phyloP scores from a whole-genome alignment of 1,284 basidiomycete species.

The Phellinidium pouzarii region DNA sequence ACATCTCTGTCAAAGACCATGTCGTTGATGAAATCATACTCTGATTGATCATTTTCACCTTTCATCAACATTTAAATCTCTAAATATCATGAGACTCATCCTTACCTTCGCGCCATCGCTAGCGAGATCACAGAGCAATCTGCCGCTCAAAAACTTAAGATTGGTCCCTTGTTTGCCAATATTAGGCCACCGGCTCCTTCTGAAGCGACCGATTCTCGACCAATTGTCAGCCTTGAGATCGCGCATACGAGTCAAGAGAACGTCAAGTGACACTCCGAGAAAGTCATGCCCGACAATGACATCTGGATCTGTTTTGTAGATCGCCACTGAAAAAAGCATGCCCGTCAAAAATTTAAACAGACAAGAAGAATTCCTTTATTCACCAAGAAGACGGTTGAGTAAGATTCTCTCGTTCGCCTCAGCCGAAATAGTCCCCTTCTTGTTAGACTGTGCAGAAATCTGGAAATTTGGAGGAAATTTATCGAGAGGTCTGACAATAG shows the following conservation, averaged over 20 bases:
- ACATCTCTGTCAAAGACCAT: slow-evolving; percentile 98
- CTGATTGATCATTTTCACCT: slow-evolving; percentile 32
- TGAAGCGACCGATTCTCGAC: slow-evolving; percentile 91
- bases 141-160: slow-evolving; percentile 76
- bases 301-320: slow-evolving; percentile 89
- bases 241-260: slow-evolving; percentile 86
- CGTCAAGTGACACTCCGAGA: slow-evolving; percentile 85
- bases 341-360: background rate
- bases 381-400: slow-evolving; percentile 76
- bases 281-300: slow-evolving; percentile 95
- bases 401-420: slow-evolving; percentile 83
- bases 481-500: slow-evolving; percentile 90
- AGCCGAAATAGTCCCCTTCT: slow-evolving; percentile 67
- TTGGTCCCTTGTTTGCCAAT: slow-evolving; percentile 85
- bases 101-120: slow-evolving; percentile 89
- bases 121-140: slow-evolving; percentile 87
- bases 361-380: slow-evolving; percentile 20
- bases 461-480: slow-evolving; percentile 88
- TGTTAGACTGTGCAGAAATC: slow-evolving; percentile 52
- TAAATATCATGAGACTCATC: slow-evolving; percentile 18
- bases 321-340: slow-evolving; percentile 48
- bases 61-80: background rate
- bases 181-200: slow-evolving; percentile 75
- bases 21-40: slow-evolving; percentile 93
- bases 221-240: slow-evolving; percentile 89